These are phyloP conservation scores for Selaginella moellendorffii DNA, from an alignment of 75 land plant species.

Conservation along the genomic window DNA sequence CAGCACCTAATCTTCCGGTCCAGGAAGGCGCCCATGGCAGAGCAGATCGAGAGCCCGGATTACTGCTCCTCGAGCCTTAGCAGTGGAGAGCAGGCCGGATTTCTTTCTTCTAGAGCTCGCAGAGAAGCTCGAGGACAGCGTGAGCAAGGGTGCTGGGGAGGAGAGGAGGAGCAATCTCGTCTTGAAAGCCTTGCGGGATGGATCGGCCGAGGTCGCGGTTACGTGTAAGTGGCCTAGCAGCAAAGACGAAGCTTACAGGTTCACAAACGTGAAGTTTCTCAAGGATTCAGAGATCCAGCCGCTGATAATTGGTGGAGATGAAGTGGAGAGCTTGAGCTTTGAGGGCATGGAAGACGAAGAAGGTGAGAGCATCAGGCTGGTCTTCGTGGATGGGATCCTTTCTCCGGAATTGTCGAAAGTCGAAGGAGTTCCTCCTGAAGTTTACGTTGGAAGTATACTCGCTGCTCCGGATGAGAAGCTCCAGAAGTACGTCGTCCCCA, in stretches of 20 bases:
- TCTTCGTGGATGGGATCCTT: constrained; percentile 50
- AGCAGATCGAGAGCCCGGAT: neutral
- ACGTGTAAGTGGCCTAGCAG: constrained; percentile 60
- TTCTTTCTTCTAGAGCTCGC: constrained; percentile 74
- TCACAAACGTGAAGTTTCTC: constrained; percentile 65
- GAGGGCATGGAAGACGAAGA: neutral
- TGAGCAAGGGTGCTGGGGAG: too few species aligned
- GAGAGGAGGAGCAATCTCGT: constrained; percentile 8
- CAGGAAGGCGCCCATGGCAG: neutral
- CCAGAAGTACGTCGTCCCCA: constrained; percentile 1
- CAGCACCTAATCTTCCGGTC: too few species aligned
- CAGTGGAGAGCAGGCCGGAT: constrained; percentile 28
- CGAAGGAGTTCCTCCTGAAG: constrained; percentile 30
- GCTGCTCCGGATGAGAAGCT: constrained; percentile 16
- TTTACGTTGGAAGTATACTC: constrained; percentile 44
- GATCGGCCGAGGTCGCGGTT: constrained; percentile 49
- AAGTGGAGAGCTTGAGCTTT: neutral
- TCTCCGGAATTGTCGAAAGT: constrained; percentile 22
- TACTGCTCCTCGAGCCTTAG: neutral
- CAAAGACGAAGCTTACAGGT: constrained; percentile 71
- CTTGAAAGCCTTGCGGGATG: constrained; percentile 45
- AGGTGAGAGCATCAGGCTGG: constrained; percentile 16
- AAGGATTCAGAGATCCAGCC: constrained; percentile 36
- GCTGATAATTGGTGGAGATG: neutral
- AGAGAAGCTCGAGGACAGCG: constrained; percentile 63